Percentiles rank a stretch among this genome's conserved stretches.
Conservation (phyloP, 2,329 filamentous ascomycete genomes). For the Colletotrichum musicola region DNA sequence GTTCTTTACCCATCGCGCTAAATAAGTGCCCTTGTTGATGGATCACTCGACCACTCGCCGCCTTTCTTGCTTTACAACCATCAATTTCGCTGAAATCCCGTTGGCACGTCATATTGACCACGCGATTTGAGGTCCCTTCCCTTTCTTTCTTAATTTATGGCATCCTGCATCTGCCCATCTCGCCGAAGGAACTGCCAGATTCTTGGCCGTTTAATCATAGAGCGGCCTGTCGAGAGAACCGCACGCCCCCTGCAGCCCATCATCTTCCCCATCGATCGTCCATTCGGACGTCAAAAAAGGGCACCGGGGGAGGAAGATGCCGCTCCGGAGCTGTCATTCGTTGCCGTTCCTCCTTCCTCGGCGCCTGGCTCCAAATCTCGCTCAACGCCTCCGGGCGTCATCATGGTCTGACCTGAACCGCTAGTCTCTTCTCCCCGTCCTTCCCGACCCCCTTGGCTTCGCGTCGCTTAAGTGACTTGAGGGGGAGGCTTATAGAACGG, state of each 20-base stretch:
- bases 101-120: no score
- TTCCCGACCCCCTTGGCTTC: background rate
- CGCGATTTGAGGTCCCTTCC: background rate
- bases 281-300: constrained; percentile 19
- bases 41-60: constrained; percentile 4
- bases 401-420: constrained; percentile 34
- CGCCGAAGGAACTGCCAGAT: constrained; percentile 1
- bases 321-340: constrained; percentile 24
- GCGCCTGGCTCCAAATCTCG: constrained; percentile 18
- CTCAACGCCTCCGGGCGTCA: constrained; percentile 36
- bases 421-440: constrained; percentile 15
- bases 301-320: background rate
- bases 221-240: constrained; percentile 11
- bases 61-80: background rate
- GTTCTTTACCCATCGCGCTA: constrained; percentile 27
- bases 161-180: constrained; percentile 14
- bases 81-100: background rate
- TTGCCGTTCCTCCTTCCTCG: constrained; percentile 18
- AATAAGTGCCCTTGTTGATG: constrained; percentile 15
- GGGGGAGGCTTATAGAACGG: background rate
- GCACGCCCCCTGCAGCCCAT: constrained; percentile 2
- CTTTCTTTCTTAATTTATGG: background rate
- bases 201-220: background rate
- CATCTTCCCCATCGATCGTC: constrained; percentile 4
- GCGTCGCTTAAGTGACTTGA: no score